phyloP scores from a whole-genome alignment of 2,329 filamentous ascomycete species.

The Cercospora sp. region DNA sequence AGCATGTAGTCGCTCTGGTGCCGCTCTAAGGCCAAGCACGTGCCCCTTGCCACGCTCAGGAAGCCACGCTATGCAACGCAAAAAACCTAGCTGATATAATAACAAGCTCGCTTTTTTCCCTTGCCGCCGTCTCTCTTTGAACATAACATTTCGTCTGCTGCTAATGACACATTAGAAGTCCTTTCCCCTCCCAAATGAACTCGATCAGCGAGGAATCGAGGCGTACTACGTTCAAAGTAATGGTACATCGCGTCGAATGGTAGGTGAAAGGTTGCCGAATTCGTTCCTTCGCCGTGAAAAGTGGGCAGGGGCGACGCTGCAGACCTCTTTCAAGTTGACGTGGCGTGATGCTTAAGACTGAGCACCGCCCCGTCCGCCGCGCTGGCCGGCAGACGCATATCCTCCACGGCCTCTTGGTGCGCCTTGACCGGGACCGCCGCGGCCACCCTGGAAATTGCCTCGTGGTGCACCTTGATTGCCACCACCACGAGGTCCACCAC shows the following conservation, averaged over 20 bases:
- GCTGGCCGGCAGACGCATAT: conserved; percentile 13
- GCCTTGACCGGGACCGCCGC: conserved; percentile 50
- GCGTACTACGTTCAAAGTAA: conserved; percentile 8
- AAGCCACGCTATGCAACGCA: conserved; percentile 22
- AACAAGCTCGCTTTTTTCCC: conserved; percentile 15
- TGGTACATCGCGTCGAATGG: conserved; percentile 18
- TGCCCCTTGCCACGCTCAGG: conserved; percentile 2
- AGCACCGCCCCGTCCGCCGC: conserved; percentile 15
- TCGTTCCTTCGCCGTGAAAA: background rate
- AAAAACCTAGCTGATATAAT: conserved; percentile 12
- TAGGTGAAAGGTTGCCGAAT: background rate
- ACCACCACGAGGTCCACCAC: conserved; percentile 56
- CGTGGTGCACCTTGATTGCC: conserved; percentile 23
- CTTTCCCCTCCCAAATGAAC: background rate
- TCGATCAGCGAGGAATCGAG: background rate
- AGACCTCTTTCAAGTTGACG: background rate
- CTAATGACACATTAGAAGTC: conserved; percentile 24
- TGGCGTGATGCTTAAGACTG: conserved; percentile 6
- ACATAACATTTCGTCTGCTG: conserved; percentile 4
- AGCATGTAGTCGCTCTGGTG: background rate
- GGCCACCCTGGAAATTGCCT: conserved; percentile 64
- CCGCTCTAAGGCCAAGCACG: background rate
- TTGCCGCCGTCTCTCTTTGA: background rate
- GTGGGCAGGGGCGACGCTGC: background rate
- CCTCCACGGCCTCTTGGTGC: conserved; percentile 26